Base-by-base conservation (phyloP, 768 basidiomycete species). In the Suillus plorans region DNA sequence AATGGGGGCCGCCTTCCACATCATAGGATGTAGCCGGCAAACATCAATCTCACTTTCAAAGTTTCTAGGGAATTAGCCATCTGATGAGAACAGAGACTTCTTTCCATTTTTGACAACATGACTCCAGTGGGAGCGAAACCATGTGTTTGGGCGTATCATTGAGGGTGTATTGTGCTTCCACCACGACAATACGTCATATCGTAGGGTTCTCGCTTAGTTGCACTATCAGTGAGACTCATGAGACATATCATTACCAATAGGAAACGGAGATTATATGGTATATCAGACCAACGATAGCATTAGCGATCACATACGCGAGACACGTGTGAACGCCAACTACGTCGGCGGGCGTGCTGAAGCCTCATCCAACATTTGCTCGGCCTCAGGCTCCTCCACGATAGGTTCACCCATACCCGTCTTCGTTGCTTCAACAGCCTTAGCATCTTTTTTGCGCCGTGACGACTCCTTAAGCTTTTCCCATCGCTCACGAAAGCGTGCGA, bases 381-480 rank as follows among this genome's bases (percentile, higher is more conserved):
- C 80, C 69, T 87, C 86, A 5, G 85, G 86, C 60, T 87, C 85
- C 71, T 86, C 85, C 44, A 89, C 84, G 62, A 94, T 95, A 59
- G 85, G 82, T 64, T 92, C 89, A 66, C 85, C 81, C 49, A 88
- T 81, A 37, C 78, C 76, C 28, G 79, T 69, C 45, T 78, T 76
- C 69, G 81, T 71, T 20, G 78, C 79, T 25, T 81, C 84, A 20
- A 82, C 84, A 16, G 78, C 81, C 69, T 84, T 85, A 60, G 88
- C 88, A 71, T 91, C 90, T 74, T 93, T 91, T 79, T 94, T 94
- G 66, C 90, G 86, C 76, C 89, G 92, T 9, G 92, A 90, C 34
- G 90, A 90, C 71, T 95, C 94, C 73, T 95, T 95, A 63, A 95
- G 79, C 74, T 92, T 94, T 73, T 92, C 91, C 93, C 93, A 95